These are phyloP conservation scores for Boletus rubropictus DNA, from an alignment of 768 basidiomycete species.

Conservation along the genomic window DNA sequence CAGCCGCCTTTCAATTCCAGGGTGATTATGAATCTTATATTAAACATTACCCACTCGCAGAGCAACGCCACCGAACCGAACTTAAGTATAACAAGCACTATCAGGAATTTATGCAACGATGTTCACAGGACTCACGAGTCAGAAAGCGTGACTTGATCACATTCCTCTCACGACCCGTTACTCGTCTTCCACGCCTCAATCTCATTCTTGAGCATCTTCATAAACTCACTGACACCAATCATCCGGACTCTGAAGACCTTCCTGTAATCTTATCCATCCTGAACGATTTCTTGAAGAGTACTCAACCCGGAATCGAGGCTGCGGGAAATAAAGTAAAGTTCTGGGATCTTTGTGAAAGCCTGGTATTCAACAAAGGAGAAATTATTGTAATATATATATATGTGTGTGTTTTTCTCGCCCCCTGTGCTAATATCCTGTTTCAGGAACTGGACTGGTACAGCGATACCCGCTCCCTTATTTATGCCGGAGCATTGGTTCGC, in stretches of 20 bases:
- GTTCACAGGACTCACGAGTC: constrained; percentile 57
- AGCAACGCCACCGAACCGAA: constrained; percentile 75
- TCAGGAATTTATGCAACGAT: constrained; percentile 57
- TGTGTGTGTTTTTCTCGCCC: neutral
- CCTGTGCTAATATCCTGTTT: constrained; percentile 4
- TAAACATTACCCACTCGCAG: constrained; percentile 83
- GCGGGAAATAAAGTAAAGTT: constrained; percentile 88
- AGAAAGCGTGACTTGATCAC: constrained; percentile 74
- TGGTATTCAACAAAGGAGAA: constrained; percentile 73
- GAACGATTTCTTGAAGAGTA: constrained; percentile 71
- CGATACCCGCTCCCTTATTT: constrained; percentile 65
- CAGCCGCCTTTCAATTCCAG: constrained; percentile 43
- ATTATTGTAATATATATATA: constrained; percentile 55
- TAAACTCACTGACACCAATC: constrained; percentile 64
- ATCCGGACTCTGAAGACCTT: constrained; percentile 73
- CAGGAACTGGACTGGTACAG: constrained; percentile 83
- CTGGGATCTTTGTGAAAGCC: constrained; percentile 71
- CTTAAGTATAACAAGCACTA: constrained; percentile 64
- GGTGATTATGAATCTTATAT: constrained; percentile 75
- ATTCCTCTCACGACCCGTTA: constrained; percentile 81
- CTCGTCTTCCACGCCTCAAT: constrained; percentile 76
- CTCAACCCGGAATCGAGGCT: constrained; percentile 87
- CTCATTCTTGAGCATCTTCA: constrained; percentile 67
- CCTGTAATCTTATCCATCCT: constrained; percentile 67
- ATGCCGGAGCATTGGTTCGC: constrained; percentile 60